phyloP scores from a whole-genome alignment of 805 yeast genomes.

The Saccharomycopsis sp. region DNA sequence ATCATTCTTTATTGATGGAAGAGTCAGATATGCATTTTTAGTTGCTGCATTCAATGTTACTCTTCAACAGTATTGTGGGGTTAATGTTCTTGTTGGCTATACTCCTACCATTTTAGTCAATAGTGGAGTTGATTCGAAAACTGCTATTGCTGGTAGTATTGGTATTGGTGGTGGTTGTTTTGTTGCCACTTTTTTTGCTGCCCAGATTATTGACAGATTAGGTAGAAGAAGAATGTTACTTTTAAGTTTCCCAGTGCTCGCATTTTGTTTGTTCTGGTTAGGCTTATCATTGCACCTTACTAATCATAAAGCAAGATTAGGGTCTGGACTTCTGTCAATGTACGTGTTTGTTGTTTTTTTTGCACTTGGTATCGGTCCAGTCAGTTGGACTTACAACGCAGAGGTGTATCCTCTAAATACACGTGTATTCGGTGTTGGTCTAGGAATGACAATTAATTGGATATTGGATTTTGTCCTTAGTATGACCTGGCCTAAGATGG shows the following conservation, averaged over 20 bases:
- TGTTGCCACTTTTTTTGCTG: constrained; percentile 41
- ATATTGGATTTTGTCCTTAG: constrained; percentile 39
- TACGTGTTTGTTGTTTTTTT: constrained; percentile 39
- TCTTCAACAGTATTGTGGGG: constrained; percentile 52
- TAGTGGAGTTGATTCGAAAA: constrained; percentile 36
- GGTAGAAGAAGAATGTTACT: constrained; percentile 49
- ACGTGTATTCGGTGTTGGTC: constrained; percentile 45
- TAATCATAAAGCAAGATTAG: constrained; percentile 34
- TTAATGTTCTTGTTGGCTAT: constrained; percentile 45
- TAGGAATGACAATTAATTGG: constrained; percentile 43
- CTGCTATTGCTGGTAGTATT: constrained; percentile 34
- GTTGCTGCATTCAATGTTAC: constrained; percentile 45
- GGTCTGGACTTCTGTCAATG: constrained; percentile 38
- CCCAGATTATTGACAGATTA: constrained; percentile 41
- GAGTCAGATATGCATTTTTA: constrained; percentile 45
- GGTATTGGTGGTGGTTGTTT: constrained; percentile 45
- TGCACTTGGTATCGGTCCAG: constrained; percentile 49
- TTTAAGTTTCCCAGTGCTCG: constrained; percentile 54
- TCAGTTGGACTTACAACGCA: constrained; percentile 48
- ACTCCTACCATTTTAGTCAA: constrained; percentile 42
- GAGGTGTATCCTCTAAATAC: constrained; percentile 45
- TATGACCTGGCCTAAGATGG: constrained; percentile 48
- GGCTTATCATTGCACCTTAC: constrained; percentile 40
- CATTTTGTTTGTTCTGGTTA: constrained; percentile 44
- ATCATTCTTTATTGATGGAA: constrained; percentile 37